phyloP scores from a whole-genome alignment of 1,284 basidiomycete species.

The Rhodofomes roseus region DNA sequence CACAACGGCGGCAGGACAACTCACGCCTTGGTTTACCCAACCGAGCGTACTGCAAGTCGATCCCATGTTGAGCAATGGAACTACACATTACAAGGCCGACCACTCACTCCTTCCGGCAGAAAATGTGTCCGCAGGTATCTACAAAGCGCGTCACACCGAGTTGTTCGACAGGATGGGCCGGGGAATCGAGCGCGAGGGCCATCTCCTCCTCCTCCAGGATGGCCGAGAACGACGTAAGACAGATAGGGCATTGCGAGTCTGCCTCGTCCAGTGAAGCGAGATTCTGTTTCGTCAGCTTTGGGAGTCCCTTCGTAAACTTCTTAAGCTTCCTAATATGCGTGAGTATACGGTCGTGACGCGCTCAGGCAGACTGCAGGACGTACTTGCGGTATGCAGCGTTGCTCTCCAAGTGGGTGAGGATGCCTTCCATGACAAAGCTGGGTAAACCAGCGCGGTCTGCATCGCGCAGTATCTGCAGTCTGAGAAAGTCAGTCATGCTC shows the following conservation, averaged over 20 bases:
- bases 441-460: background rate
- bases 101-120: constrained; percentile 68
- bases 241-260: constrained; percentile 72
- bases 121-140: constrained; percentile 64
- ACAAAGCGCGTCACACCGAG: constrained; percentile 62
- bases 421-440: background rate
- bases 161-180: constrained; percentile 61
- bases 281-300: constrained; percentile 37
- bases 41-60: constrained; percentile 1
- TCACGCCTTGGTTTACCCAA: constrained; percentile 11
- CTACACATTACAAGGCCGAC: background rate
- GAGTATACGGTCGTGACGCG: too few relatives aligned
- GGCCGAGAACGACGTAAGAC: constrained; percentile 58
- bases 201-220: constrained; percentile 71
- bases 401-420: background rate
- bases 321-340: constrained; percentile 12
- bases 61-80: background rate
- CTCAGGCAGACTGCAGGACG: background rate
- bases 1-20: background rate
- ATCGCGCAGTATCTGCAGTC: background rate
- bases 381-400: background rate
- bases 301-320: constrained; percentile 34
- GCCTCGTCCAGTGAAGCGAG: background rate
- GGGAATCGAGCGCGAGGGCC: constrained; percentile 68
- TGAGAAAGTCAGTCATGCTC: background rate